Evolutionary conservation across 371 early-diverging fungal species (phyloP).

Genomic region (Blakeslea trispora): DNA sequence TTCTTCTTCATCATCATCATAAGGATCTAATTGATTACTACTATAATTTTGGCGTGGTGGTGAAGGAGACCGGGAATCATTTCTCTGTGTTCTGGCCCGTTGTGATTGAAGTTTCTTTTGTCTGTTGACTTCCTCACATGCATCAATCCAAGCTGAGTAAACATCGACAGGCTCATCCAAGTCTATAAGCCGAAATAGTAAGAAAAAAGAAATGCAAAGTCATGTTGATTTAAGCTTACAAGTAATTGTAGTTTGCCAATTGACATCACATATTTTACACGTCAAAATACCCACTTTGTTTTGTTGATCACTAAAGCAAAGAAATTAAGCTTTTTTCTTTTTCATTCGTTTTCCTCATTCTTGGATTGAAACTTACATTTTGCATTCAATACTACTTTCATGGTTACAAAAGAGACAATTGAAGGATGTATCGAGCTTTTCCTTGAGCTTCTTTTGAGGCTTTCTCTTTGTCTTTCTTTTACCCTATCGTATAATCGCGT

Average conservation of each 20-base stretch:
- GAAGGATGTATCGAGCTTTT: conserved; percentile 78
- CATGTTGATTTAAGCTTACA: conserved; percentile 47
- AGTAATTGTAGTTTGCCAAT: conserved; percentile 67
- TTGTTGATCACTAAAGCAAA: conserved; percentile 38
- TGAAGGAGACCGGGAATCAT: conserved; percentile 23
- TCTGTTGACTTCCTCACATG: conserved; percentile 71
- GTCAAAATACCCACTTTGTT: conserved; percentile 65
- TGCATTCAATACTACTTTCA: conserved; percentile 77
- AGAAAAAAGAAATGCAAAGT: background rate
- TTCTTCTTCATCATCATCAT: conserved; percentile 41
- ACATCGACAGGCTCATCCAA: conserved; percentile 83
- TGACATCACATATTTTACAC: conserved; percentile 78
- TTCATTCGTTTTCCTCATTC: background rate
- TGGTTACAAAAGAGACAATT: conserved; percentile 93
- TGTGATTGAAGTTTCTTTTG: conserved; percentile 27
- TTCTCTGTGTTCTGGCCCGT: conserved; percentile 10
- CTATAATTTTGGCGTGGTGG: conserved; percentile 15
- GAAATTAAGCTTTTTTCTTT: too few relatives aligned
- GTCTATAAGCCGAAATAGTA: conserved; percentile 34
- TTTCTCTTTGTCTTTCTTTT: conserved; percentile 88
- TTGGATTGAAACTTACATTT: conserved; percentile 58
- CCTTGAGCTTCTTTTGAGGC: conserved; percentile 68
- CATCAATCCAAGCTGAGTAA: conserved; percentile 86
- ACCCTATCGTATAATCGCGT: too few relatives aligned
- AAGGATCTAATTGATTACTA: conserved; percentile 33